These are phyloP conservation scores for Viridothelium virens DNA, from an alignment of 495 filamentous ascomycete genomes.

Conservation along the genomic window DNA sequence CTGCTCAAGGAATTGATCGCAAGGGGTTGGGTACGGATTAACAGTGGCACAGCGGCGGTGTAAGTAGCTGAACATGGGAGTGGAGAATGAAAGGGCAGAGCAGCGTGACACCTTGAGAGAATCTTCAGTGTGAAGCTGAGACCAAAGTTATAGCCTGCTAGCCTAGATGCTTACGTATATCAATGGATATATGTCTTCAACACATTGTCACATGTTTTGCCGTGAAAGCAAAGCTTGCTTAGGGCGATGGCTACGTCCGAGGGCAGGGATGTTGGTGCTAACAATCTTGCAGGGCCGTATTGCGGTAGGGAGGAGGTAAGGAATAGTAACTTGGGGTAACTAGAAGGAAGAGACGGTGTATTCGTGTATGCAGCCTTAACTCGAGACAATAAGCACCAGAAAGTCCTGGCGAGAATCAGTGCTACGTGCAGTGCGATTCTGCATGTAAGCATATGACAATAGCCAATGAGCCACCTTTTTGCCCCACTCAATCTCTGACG, in stretches of 20 bases:
- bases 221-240: neutral
- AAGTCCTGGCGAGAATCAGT: too few species aligned
- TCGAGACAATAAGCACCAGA: too few species aligned
- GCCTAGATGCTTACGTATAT: neutral
- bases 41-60: neutral
- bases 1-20: neutral
- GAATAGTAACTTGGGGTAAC: too few species aligned
- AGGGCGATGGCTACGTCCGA: neutral
- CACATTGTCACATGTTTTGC: neutral
- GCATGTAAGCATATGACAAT: too few species aligned
- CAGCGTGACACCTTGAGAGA: neutral
- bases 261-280: too few species aligned
- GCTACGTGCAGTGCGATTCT: too few species aligned
- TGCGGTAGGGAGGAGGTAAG: too few species aligned
- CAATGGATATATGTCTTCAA: neutral
- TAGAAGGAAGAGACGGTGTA: too few species aligned
- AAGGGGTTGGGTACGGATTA: slow-evolving; percentile 3
- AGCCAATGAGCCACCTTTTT: too few species aligned
- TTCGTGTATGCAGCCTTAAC: too few species aligned
- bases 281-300: too few species aligned
- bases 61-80: neutral
- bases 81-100: neutral
- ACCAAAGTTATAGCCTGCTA: neutral
- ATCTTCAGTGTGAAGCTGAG: neutral
- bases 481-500: too few species aligned